These are phyloP conservation scores for Logfia minima DNA, from an alignment of 129 eudicot species.

Conservation along the genomic window DNA sequence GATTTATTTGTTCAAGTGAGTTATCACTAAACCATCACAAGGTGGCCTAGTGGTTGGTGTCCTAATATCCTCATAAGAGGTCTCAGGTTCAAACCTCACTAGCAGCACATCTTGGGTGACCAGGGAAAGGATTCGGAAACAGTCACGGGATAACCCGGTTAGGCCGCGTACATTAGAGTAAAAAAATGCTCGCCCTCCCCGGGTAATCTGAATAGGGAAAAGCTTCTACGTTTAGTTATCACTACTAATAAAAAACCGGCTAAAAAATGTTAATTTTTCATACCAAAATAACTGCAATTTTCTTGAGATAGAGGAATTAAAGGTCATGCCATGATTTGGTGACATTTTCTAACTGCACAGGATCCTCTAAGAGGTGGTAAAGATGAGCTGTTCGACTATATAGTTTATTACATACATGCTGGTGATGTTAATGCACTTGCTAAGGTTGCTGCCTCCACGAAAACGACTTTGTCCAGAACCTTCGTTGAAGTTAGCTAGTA, in stretches of 20 bases:
- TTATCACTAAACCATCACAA: not conserved
- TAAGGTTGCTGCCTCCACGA: constrained; percentile 83
- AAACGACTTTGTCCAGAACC: constrained; percentile 71
- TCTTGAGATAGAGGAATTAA: not conserved
- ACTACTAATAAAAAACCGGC: not conserved
- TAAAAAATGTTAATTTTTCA: not conserved
- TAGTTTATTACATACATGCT: constrained; percentile 62
- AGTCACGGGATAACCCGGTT: no score
- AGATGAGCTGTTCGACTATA: constrained; percentile 80
- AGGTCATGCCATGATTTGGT: not conserved
- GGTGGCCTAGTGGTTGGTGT: no score
- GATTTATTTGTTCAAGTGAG: constrained; percentile 90
- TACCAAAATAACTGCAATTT: not conserved
- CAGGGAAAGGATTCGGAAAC: no score
- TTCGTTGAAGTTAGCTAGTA: constrained; percentile 63
- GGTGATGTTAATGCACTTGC: constrained; percentile 85
- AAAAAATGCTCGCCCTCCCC: no score
- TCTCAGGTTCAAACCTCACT: no score
- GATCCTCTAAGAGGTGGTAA: constrained; percentile 96
- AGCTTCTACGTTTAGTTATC: no score
- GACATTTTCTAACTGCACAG: constrained; percentile 30
- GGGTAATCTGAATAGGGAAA: no score
- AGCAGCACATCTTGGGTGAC: no score
- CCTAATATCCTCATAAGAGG: no score
- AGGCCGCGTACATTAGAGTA: no score